Base-by-base conservation (phyloP, 2,329 filamentous ascomycete genomes). In the Colletotrichum plurivorum region DNA sequence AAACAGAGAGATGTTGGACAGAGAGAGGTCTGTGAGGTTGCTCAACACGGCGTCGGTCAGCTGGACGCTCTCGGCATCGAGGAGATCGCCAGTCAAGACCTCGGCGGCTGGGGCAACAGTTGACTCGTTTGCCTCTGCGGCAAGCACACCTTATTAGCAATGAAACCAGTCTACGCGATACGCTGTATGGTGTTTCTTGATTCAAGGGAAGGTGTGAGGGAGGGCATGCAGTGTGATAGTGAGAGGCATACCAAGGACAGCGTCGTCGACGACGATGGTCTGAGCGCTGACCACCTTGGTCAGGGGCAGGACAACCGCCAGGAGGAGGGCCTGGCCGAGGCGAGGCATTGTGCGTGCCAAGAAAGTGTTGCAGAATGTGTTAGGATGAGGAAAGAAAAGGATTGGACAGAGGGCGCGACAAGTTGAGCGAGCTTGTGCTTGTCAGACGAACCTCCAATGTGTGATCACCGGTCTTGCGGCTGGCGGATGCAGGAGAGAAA, bases 1-100 rank as follows among this genome's bases (percentile, higher is more conserved):
- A 55, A 82, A 82, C 20, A 79, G 69, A 1, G 74, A 70, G 9
- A 81, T 72, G 15, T 77, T 69, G 31, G 73, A 76, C 43, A 77
- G 61, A 4, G 78, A 74, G 20, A 75, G 64, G 4, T 73, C 67
- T 2, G 78, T 76, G 4, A 81, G 73, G 58, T 78, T 76, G 41
- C 71, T 69, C 31, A 82, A 67, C 3, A 78, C 75, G 2, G 72
- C 73, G 15, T 81, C 76, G 0, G 80, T 82, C 55, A 65, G 5
- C 48, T 60, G 63, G 2, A 60, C 22, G 16, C 36, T 60, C 55
- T 65, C 63, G 18, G 60, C 63, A 3, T 60, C 1, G 9, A 60
- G n/a, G 7, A 65, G 54, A 22, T 65, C 63, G 41, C 45, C 56
- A 22, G 43, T 51, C 45, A 59, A 49, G 8, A 25, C 27, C 13